Conservation (phyloP, 495 filamentous ascomycete genomes). For the Xylaria cubensis region DNA sequence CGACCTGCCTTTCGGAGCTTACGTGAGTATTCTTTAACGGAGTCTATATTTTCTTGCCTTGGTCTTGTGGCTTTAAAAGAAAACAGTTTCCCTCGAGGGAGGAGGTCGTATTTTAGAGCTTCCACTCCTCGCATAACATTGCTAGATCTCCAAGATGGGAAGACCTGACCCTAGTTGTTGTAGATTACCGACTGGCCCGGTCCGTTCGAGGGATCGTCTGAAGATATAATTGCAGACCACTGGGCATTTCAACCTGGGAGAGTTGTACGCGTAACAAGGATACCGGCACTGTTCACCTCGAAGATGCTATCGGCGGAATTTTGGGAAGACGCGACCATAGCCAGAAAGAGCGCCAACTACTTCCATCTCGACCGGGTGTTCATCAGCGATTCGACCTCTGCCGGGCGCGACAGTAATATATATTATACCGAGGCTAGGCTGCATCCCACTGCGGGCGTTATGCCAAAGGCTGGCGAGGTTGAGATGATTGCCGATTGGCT, state of each 20-base stretch:
- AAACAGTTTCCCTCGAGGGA: not conserved
- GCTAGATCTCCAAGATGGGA: not conserved
- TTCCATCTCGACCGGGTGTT: not conserved
- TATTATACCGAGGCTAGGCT: not conserved
- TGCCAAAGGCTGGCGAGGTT: not conserved
- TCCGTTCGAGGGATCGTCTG: not conserved
- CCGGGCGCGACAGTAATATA: not conserved
- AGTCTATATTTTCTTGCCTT: not conserved
- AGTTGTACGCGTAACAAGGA: not conserved
- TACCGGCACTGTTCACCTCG: not conserved
- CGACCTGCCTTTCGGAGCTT: not conserved
- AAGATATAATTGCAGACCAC: not conserved
- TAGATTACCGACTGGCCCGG: not conserved
- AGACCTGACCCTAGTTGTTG: not conserved
- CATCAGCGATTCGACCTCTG: not conserved
- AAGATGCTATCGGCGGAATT: conserved; percentile 2
- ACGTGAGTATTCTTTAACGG: not conserved
- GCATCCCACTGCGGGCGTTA: not conserved
- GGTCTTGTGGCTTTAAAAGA: not conserved
- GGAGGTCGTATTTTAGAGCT: not conserved
- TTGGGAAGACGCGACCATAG: not conserved
- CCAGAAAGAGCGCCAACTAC: conserved; percentile 13
- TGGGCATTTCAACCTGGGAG: not conserved
- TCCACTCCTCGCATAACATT: not conserved
- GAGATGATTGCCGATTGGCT: conserved; percentile 1